Evolutionary conservation across 345 rosid genomes (phyloP), one percentile per base, ranked within the genome.

Genomic region (Citrus trifoliata): DNA sequence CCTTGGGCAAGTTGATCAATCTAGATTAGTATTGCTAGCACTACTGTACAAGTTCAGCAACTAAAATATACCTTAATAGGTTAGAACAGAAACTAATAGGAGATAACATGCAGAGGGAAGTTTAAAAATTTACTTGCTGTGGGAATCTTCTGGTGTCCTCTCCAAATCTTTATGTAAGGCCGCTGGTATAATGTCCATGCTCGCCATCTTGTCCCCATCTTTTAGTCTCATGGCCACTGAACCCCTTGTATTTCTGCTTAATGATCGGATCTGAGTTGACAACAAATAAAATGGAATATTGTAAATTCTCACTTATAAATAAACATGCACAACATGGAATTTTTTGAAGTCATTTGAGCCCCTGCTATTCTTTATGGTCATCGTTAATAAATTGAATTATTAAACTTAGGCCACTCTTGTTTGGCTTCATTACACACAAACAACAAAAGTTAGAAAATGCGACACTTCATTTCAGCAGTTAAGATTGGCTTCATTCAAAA

Each of bases 171-270:
- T 87, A 77, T 82, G 76, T 80, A 89, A 70, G 83, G 88, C 67
- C 28, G 92, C 86, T 3, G 97, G 95, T 74, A 92, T 91, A 33
- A 95, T 89, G 87, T 95, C 98, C 88, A 95, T 87, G 78, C 99
- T 88, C 35, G 99, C 99, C 89, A 95, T 91, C 89, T 88, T 95
- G 82, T 92, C 96, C 55, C 85, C 97, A 28, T 79, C 79, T 82
- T 76, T 95, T 27, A 95, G 88, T 81, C 90, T 91, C 99, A 95
- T 95, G 74, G 99, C 95, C 81, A 91, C 83, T 70, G 87, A 84
- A 77, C 98, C 99, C 85, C 97, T 88, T 9, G 97, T 94, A 76
- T 90, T 92, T 84, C 99, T 89, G 83, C 95, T 81, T 62, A 87
- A 89, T 30, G 99, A 86, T 82, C 99, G 93, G 77, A 95, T 88